Evolutionary conservation across 441 rosid genomes (phyloP), one percentile per base, ranked within the genome.

Genomic region (Manihot esculenta): DNA sequence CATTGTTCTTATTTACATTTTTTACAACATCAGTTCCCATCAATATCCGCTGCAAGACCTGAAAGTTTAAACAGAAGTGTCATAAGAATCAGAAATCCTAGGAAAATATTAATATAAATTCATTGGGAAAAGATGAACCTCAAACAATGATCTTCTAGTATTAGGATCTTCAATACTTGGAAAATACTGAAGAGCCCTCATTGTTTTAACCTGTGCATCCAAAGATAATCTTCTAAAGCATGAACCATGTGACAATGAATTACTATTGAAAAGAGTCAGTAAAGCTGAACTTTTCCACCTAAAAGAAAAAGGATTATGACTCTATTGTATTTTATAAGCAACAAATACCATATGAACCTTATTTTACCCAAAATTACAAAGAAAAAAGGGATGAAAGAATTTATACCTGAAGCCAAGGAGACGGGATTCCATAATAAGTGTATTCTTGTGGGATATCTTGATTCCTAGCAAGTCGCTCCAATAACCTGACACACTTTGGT

Each of bases 11-110:
- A 78, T 96, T 96, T 63, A 96, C 98, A 73, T 96, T 96, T 84
- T 96, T 96, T 61, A 96, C 99, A 71, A 93, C 99, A 83, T 96
- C 99, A 69, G 99, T 96, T 72, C 99, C 99, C 98, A 96, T 91
- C 63, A 96, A 79, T 81, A 93, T 90, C 77, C 97, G 89, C 78
- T 96, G 99, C 47, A 96, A 87, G 68, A 93, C 98, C 99, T 96
- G 88, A 71, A 76, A 81, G 69, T 69, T 74, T 51, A 66, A 80
- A 62, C 58, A 76, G 49, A 73, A 76, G 51, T 49, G 26, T 59
- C 71, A 76, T 85, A 66, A 78, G 75, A 76, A 76, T 64, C 71
- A 77, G 59, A 75, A 21, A 56, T 59, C 54, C 64, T 35, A 54
- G 48, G 33, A 38, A 49, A 53, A 57, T 54, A 53, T 20, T 23